phyloP scores from a whole-genome alignment of 2,329 filamentous ascomycete genomes.

The Erysiphe pulchra region DNA sequence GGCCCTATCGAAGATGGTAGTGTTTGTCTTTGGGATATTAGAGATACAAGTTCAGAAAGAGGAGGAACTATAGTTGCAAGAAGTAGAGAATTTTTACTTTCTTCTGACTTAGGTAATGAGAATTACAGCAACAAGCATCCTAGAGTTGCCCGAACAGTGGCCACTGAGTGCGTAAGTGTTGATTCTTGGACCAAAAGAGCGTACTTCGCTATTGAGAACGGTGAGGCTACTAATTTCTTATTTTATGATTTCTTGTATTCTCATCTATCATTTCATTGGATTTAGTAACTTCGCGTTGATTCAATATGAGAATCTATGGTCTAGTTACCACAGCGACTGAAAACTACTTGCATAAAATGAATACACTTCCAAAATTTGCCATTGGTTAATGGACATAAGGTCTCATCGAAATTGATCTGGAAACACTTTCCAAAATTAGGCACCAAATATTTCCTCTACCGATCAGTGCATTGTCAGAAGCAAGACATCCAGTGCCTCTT shows the following conservation, averaged over 20 bases:
- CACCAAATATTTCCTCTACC: conserved; percentile 53
- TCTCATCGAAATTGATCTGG: conserved; percentile 61
- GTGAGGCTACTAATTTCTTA: conserved; percentile 16
- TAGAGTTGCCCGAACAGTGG: conserved; percentile 42
- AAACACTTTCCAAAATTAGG: conserved; percentile 41
- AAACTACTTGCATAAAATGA: too few relatives aligned
- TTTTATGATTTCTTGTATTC: neutral
- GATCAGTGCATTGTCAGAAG: conserved; percentile 58
- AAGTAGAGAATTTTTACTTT: conserved; percentile 42
- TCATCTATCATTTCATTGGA: neutral
- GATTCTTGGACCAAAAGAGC: conserved; percentile 40
- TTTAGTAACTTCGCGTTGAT: neutral
- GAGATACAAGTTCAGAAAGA: conserved; percentile 19
- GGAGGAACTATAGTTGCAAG: conserved; percentile 34
- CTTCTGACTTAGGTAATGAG: conserved; percentile 22
- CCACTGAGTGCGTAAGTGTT: conserved; percentile 64
- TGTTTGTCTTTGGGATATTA: conserved; percentile 62
- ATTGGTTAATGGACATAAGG: conserved; percentile 15
- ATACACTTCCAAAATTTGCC: neutral
- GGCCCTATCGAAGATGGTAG: conserved; percentile 69
- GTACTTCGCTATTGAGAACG: conserved; percentile 56
- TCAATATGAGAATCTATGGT: neutral
- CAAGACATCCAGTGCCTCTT: conserved; percentile 38
- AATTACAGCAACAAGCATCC: conserved; percentile 21
- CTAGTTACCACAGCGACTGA: neutral